A percentile compares a stretch with the other conserved stretches of the same genome.
Evolutionary conservation across 2,329 filamentous ascomycete species (phyloP).

Genomic region (Chrysosporium keratinophilum): DNA sequence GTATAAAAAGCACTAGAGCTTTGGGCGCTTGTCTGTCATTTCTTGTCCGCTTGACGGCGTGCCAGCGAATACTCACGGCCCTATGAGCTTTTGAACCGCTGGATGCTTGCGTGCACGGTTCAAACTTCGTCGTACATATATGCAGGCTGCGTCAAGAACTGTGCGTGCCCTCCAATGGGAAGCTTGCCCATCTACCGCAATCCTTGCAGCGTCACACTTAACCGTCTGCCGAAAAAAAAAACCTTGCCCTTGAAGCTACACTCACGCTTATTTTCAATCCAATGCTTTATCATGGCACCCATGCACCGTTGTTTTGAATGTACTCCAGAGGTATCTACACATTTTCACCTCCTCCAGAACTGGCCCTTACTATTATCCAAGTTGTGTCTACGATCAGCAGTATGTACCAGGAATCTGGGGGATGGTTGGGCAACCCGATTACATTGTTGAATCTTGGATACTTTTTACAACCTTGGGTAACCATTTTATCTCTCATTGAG

Average conservation of each 20-base stretch:
- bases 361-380: not conserved
- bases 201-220: conserved; percentile 8
- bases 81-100: conserved; percentile 3
- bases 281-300: not conserved
- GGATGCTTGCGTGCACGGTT: not conserved
- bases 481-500: too few relatives aligned
- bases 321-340: too few relatives aligned
- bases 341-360: not conserved
- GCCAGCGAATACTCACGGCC: conserved; percentile 5
- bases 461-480: too few relatives aligned
- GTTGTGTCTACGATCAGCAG: not conserved
- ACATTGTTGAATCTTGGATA: not conserved
- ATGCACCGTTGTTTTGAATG: too few relatives aligned
- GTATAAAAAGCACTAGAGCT: not conserved
- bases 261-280: not conserved
- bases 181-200: not conserved
- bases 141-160: not conserved
- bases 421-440: too few relatives aligned
- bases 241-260: not conserved
- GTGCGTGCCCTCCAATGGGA: conserved; percentile 3
- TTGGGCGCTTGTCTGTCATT: not conserved
- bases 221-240: not conserved
- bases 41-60: not conserved
- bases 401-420: not conserved
- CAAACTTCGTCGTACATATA: not conserved